A percentile compares a stretch with the other conserved stretches of the same genome.
These are phyloP conservation scores for Apophysomyces ossiformis DNA, from an alignment of 371 early-diverging fungal genomes.

Conservation along the genomic window DNA sequence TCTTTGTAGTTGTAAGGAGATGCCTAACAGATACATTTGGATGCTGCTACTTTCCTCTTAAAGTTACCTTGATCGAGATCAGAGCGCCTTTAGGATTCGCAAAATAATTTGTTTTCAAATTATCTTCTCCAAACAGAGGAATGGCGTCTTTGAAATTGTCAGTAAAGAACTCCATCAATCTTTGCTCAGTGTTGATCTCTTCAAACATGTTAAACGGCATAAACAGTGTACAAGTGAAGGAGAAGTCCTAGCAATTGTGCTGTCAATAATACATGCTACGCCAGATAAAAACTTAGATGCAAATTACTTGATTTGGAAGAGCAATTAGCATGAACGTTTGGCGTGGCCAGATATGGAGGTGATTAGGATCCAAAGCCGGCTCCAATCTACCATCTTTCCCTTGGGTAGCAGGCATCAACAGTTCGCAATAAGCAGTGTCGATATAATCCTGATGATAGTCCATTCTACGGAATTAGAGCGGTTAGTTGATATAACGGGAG, in stretches of 20 bases:
- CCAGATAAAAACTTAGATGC: not conserved
- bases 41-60: not conserved
- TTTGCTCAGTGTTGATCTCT: slow-evolving; percentile 66
- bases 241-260: slow-evolving; percentile 64
- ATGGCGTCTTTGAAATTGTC: slow-evolving; percentile 84
- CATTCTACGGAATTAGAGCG: slow-evolving; percentile 56
- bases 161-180: slow-evolving; percentile 76
- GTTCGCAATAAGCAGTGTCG: slow-evolving; percentile 90
- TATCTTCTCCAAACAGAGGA: slow-evolving; percentile 75
- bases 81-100: slow-evolving; percentile 86
- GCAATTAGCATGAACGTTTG: slow-evolving; percentile 97
- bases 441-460: slow-evolving; percentile 89
- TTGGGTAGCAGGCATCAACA: slow-evolving; percentile 73
- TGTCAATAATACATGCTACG: not conserved
- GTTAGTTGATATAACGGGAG: not conserved
- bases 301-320: slow-evolving; percentile 83
- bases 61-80: slow-evolving; percentile 74
- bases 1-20: slow-evolving; percentile 85
- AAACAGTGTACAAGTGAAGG: slow-evolving; percentile 96
- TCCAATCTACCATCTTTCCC: slow-evolving; percentile 55
- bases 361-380: slow-evolving; percentile 86
- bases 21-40: slow-evolving; percentile 47
- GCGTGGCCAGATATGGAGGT: slow-evolving; percentile 98
- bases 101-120: slow-evolving; percentile 76
- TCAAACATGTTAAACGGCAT: slow-evolving; percentile 91